Evolutionary conservation across 2,329 filamentous ascomycete species (phyloP).

Genomic region (Pseudocercospora cruenta): DNA sequence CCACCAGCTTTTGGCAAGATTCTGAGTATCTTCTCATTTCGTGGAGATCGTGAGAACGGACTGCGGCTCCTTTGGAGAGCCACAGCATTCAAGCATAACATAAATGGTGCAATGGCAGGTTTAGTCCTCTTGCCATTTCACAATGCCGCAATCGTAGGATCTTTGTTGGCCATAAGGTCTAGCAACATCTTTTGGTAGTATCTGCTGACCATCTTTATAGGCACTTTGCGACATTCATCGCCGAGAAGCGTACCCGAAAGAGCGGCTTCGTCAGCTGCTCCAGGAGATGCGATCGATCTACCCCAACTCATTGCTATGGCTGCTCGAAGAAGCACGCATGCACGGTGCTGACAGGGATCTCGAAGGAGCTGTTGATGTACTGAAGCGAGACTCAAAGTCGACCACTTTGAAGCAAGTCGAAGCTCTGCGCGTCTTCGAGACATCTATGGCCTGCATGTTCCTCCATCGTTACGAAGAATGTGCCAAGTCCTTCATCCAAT

Average conservation of each 20-base stretch:
- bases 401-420: conserved; percentile 86
- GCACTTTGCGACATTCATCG: conserved; percentile 85
- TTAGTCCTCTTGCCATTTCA: conserved; percentile 83
- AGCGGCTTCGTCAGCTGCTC: conserved; percentile 69
- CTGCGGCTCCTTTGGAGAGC: conserved; percentile 88
- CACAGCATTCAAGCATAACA: conserved; percentile 74
- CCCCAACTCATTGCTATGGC: conserved; percentile 82
- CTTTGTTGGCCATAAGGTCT: neutral
- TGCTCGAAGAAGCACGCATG: conserved; percentile 83
- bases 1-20: conserved; percentile 88
- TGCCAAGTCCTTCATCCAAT: conserved; percentile 71
- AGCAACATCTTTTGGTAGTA: neutral
- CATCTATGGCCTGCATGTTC: conserved; percentile 76
- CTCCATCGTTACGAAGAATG: conserved; percentile 75
- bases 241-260: conserved; percentile 66
- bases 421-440: conserved; percentile 83
- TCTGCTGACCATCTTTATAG: neutral
- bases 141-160: conserved; percentile 71
- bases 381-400: conserved; percentile 31
- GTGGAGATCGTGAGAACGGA: conserved; percentile 81
- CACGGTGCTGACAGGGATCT: conserved; percentile 69
- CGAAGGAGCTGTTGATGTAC: conserved; percentile 66
- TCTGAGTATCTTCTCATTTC: conserved; percentile 86
- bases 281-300: conserved; percentile 75
- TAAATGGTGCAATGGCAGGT: conserved; percentile 89